These are phyloP conservation scores for Paradendryphiella salina DNA, from an alignment of 2,329 filamentous ascomycete species.

Conservation along the genomic window DNA sequence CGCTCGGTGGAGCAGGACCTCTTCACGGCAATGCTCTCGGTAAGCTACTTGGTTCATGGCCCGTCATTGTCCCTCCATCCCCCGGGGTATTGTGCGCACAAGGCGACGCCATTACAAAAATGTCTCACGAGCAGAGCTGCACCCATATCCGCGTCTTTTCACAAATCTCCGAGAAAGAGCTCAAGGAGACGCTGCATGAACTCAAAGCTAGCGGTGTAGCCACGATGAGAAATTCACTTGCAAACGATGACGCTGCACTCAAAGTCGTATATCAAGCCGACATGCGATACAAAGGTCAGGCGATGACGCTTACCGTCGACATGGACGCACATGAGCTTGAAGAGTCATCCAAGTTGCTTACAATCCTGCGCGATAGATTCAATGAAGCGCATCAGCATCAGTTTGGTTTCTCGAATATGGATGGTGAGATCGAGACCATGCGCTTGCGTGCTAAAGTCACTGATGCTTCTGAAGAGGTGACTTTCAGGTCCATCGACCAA, in stretches of 20 bases:
- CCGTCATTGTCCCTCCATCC: constrained; percentile 57
- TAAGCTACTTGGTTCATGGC: constrained; percentile 55
- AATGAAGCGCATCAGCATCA: constrained; percentile 51
- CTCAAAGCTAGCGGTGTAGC: constrained; percentile 47
- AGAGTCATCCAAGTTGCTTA: constrained; percentile 35
- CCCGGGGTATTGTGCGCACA: constrained; percentile 57
- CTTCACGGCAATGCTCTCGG: constrained; percentile 57
- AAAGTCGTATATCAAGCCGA: constrained; percentile 50
- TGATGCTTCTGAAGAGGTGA: constrained; percentile 50
- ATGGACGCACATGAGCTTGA: constrained; percentile 45
- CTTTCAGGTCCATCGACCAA: constrained; percentile 43
- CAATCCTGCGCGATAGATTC: constrained; percentile 47
- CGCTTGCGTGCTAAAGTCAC: constrained; percentile 52
- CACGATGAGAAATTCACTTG: constrained; percentile 48
- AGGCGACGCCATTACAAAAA: constrained; percentile 56
- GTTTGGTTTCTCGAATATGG: constrained; percentile 52
- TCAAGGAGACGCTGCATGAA: constrained; percentile 37
- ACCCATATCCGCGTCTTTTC: constrained; percentile 53
- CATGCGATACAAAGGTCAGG: constrained; percentile 55
- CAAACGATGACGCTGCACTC: constrained; percentile 36
- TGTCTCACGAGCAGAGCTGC: constrained; percentile 53
- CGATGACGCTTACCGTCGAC: constrained; percentile 42
- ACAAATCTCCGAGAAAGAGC: constrained; percentile 42
- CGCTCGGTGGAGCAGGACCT: constrained; percentile 57
- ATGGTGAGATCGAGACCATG: constrained; percentile 55